Evolutionary conservation across 257 asterid species (phyloP).

Genomic region (Nemophila menziesii): DNA sequence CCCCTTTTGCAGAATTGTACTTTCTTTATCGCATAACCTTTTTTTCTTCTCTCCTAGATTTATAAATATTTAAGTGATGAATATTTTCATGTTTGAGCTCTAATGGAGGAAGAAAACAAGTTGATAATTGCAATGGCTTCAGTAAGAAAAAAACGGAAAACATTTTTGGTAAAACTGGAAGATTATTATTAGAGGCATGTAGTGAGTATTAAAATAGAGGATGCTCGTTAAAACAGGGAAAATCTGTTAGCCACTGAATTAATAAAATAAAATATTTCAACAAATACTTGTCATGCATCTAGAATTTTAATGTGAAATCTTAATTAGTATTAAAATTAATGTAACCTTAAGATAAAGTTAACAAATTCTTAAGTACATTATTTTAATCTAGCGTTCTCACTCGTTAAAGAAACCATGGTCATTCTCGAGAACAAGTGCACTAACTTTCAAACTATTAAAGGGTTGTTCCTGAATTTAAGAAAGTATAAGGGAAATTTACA

Average conservation of each 20-base stretch:
- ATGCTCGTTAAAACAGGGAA: slow-evolving; percentile 24
- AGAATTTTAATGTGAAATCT: too few relatives aligned
- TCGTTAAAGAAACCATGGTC: too few relatives aligned
- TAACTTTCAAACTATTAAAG: too few relatives aligned
- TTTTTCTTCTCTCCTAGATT: slow-evolving; percentile 16
- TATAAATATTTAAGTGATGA: slow-evolving; percentile 1
- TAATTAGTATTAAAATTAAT: too few relatives aligned
- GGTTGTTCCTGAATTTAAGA: too few relatives aligned
- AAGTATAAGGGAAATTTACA: too few relatives aligned
- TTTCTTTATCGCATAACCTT: slow-evolving; percentile 7
- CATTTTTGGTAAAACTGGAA: slow-evolving; percentile 9
- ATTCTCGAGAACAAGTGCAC: too few relatives aligned
- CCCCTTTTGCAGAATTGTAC: neutral
- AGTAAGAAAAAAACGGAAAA: slow-evolving; percentile 10
- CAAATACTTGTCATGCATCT: too few relatives aligned
- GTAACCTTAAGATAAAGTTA: too few relatives aligned
- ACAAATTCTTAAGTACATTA: too few relatives aligned
- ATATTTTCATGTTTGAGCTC: slow-evolving; percentile 1
- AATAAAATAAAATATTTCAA: too few relatives aligned
- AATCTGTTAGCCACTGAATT: neutral
- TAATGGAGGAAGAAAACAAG: slow-evolving; percentile 25
- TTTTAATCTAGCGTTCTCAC: too few relatives aligned
- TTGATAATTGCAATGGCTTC: slow-evolving; percentile 19
- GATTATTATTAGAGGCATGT: slow-evolving; percentile 19
- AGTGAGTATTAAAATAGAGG: slow-evolving; percentile 14